Base-by-base conservation (phyloP, 768 basidiomycete genomes). In the Cubamyces lactineus region DNA sequence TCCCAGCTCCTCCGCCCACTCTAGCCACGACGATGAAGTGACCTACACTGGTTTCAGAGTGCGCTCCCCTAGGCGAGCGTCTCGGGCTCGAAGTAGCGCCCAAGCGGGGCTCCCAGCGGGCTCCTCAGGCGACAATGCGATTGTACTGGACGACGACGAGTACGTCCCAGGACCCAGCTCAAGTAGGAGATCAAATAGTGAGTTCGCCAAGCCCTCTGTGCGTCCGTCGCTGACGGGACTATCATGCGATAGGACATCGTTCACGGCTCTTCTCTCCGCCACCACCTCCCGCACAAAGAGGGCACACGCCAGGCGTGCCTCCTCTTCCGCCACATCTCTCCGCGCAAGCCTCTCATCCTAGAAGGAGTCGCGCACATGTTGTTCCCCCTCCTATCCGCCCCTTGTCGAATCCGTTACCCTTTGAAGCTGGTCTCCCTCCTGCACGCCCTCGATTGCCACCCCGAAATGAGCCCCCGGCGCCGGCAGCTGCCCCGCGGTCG, bases 221-320 rank as follows among this genome's bases (percentile, higher is more conserved):
- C 9, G 34, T 34, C 1, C 34, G 9, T 34, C 34, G 34, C 34
- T 34, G 34, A 34, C 9, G 34, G 34, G 34, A 1, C 34, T 34
- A 9, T 11, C 60, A 19, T 49, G 28, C 34, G 34, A n/a, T 17
- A 62, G 66, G 46, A 57, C 26, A 23, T 52, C 58, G 59, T 34
- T 21, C 42, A 7, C 61, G 64, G 12, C 61, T 65, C 19, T n/a
- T 65, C 1, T 66, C 66, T 11, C 65, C 65, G 16, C 67, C 63
- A 8, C 69, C 86, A 15, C 84, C 84, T 8, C 80, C 78, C 34
- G 75, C 75, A 15, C 76, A 74, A 52, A 67, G 72, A 24, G 68
- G 66, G 17, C 62, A 70, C 1, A 72, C 81, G 3, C 89, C 88
- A 0, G 86, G 87, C 1, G 84, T 89, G 0, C 89, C 88, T 2